Conservation (phyloP, 148 eudicot species). For the Spergularia marina region DNA sequence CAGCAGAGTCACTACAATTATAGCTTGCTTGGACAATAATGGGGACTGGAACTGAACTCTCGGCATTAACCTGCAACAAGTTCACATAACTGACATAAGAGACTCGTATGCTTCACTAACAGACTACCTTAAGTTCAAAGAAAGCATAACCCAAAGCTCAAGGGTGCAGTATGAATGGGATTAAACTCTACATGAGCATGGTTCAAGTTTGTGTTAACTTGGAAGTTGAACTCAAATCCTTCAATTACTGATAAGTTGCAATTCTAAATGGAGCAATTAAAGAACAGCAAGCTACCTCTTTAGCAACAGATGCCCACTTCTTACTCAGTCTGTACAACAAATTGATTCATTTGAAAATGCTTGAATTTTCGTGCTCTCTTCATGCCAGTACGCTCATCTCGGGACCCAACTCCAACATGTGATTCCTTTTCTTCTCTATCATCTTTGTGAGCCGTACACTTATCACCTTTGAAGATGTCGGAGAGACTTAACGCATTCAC, state of each 20-base stretch:
- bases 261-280: not conserved
- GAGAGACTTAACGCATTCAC: constrained; percentile 12
- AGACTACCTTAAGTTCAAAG: too few relatives aligned
- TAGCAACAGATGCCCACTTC: not conserved
- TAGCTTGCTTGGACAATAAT: too few relatives aligned
- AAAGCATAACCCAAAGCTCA: too few relatives aligned
- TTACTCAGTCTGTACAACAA: not conserved
- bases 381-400: not conserved
- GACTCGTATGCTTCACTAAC: too few relatives aligned
- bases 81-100: not conserved
- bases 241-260: not conserved
- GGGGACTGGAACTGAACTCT: too few relatives aligned
- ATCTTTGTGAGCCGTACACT: constrained; percentile 1
- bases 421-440: constrained; percentile 22
- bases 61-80: constrained; percentile 3
- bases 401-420: not conserved
- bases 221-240: not conserved
- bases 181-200: not conserved
- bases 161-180: not conserved
- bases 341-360: constrained; percentile 27
- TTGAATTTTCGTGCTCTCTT: constrained; percentile 20
- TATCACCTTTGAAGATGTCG: constrained; percentile 14
- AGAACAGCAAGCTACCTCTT: constrained; percentile 13
- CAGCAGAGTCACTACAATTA: too few relatives aligned
- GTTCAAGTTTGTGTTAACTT: not conserved